phyloP scores from a whole-genome alignment of 2,329 filamentous ascomycete species.

The Leptographium galeiforme region DNA sequence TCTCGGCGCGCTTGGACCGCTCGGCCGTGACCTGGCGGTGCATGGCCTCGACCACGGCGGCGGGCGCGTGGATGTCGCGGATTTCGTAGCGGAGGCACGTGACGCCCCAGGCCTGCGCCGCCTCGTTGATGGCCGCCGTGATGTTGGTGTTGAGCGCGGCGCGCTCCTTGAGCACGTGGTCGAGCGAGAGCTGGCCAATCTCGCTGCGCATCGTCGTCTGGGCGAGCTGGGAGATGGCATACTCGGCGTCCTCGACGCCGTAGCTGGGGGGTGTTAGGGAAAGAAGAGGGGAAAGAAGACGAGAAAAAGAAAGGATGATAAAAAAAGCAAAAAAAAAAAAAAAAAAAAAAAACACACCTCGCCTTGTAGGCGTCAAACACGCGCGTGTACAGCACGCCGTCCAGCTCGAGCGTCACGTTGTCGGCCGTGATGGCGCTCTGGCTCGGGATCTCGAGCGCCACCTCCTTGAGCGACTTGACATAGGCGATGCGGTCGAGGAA shows the following conservation, averaged over 20 bases:
- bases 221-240: conserved; percentile 93
- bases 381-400: conserved; percentile 88
- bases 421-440: conserved; percentile 97
- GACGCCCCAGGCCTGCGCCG: conserved; percentile 91
- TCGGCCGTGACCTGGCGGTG: conserved; percentile 96
- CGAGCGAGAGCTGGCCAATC: conserved; percentile 89
- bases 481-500: conserved; percentile 94
- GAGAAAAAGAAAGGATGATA: background rate
- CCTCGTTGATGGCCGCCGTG: conserved; percentile 97
- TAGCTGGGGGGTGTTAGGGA: conserved; percentile 44
- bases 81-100: conserved; percentile 96
- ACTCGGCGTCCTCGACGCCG: conserved; percentile 95
- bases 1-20: conserved; percentile 93
- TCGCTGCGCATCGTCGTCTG: conserved; percentile 99
- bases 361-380: conserved; percentile 98
- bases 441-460: conserved; percentile 89
- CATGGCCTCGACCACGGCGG: conserved; percentile 91
- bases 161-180: conserved; percentile 95
- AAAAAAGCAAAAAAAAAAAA: background rate
- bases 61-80: conserved; percentile 91
- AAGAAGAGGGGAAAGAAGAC: background rate
- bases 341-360: conserved; percentile 38
- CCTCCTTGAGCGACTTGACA: conserved; percentile 94
- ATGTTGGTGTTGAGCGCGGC: conserved; percentile 95
- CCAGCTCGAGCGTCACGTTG: conserved; percentile 92